Conservation (phyloP, 306 rosid genomes). For the Vigna hirtella region DNA sequence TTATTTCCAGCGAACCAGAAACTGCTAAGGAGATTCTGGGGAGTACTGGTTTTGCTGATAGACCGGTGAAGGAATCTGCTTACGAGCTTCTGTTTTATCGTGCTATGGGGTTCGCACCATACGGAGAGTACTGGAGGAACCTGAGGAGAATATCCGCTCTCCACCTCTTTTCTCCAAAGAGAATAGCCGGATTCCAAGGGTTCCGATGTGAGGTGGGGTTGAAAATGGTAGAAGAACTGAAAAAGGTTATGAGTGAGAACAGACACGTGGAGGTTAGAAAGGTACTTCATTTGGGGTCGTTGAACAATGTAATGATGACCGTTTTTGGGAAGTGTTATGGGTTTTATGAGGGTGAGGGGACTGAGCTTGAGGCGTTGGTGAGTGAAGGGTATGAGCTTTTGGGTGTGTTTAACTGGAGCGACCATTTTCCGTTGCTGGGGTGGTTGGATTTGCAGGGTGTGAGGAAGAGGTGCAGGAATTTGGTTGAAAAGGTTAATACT, state of each 20-base stretch:
- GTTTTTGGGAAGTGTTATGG: conserved; percentile 76
- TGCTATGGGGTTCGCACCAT: conserved; percentile 89
- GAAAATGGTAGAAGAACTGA: conserved; percentile 49
- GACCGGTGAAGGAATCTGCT: conserved; percentile 82
- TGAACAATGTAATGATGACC: conserved; percentile 74
- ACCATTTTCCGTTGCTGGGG: conserved; percentile 71
- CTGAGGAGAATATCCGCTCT: conserved; percentile 72
- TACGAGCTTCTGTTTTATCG: conserved; percentile 73
- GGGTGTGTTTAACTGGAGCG: conserved; percentile 80
- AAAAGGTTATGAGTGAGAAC: conserved; percentile 42
- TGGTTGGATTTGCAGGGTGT: conserved; percentile 78
- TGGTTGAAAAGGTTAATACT: conserved; percentile 61
- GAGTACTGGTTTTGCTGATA: conserved; percentile 67
- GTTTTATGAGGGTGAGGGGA: conserved; percentile 49
- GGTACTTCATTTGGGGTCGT: conserved; percentile 64
- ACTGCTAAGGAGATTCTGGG: conserved; percentile 72
- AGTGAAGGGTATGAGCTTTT: conserved; percentile 81
- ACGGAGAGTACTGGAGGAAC: conserved; percentile 81
- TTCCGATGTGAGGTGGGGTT: conserved; percentile 52
- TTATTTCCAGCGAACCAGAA: conserved; percentile 64
- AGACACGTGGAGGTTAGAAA: conserved; percentile 60
- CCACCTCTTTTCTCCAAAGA: conserved; percentile 62
- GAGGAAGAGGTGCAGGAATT: conserved; percentile 63
- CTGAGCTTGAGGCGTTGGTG: conserved; percentile 63
- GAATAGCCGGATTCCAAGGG: conserved; percentile 47